Percentiles rank a stretch among this genome's conserved stretches.
Evolutionary conservation across 441 rosid species (phyloP).

Genomic region (Syzygium malaccense): DNA sequence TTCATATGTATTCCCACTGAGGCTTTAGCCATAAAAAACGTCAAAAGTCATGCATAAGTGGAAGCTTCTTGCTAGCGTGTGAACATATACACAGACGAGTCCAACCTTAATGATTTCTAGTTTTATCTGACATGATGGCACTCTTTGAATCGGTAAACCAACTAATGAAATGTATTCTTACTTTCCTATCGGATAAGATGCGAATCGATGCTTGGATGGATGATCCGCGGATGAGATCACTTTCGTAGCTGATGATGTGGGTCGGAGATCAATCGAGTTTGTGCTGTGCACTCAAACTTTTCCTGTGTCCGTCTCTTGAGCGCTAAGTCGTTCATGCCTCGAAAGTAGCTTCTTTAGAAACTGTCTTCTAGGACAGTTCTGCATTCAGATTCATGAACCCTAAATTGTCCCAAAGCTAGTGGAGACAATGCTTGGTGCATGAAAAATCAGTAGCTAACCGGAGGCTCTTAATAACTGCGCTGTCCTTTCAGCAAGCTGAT

Average conservation of each 20-base stretch:
- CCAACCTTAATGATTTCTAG: not conserved
- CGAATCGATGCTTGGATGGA: not conserved
- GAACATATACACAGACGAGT: too few relatives aligned
- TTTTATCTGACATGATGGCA: not conserved
- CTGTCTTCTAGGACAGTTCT: not conserved
- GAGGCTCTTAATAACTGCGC: not conserved
- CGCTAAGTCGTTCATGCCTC: accelerated
- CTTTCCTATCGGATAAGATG: not conserved
- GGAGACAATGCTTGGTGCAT: not conserved
- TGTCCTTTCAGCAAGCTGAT: not conserved
- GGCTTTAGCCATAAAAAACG: not conserved
- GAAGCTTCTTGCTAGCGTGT: not conserved
- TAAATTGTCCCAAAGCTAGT: not conserved
- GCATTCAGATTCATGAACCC: not conserved
- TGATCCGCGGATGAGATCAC: not conserved
- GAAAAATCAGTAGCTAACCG: not conserved
- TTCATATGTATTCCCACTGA: not conserved
- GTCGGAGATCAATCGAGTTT: not conserved
- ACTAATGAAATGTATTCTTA: not conserved
- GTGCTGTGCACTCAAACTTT: not conserved
- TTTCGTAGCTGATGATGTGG: not conserved
- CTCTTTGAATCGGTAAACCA: not conserved
- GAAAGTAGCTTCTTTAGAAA: not conserved
- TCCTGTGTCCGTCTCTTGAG: not conserved
- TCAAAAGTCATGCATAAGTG: not conserved